These are phyloP conservation scores for Plasmodium coatneyi DNA, from an alignment of 169 alveolate species.

Conservation along the genomic window DNA sequence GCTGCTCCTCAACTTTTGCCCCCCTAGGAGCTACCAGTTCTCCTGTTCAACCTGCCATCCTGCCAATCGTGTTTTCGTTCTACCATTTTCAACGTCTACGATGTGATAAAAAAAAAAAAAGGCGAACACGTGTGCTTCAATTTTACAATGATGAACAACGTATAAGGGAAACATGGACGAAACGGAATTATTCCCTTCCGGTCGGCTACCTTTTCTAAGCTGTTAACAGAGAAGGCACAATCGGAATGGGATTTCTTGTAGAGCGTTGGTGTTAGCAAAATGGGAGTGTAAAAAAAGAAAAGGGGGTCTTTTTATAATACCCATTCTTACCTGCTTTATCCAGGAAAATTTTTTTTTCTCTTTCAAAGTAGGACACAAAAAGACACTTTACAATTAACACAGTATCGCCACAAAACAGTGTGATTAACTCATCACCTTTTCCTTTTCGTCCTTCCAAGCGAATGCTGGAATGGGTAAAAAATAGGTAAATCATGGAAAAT, in stretches of 20 bases:
- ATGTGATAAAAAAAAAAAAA: too few species aligned
- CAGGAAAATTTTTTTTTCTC: neutral
- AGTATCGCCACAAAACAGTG: neutral
- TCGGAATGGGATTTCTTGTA: neutral
- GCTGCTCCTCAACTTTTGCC: neutral
- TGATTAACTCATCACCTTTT: neutral
- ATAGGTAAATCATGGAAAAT: neutral
- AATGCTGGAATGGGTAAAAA: neutral
- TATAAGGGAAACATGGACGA: neutral
- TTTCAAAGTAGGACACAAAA: neutral
- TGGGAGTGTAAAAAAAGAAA: neutral
- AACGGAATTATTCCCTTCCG: neutral
- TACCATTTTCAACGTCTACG: neutral
- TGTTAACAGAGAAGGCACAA: neutral
- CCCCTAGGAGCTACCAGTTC: neutral
- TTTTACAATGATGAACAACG: neutral
- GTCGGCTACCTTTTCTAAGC: neutral
- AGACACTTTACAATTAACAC: neutral
- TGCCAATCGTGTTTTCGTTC: neutral
- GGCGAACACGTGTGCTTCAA: neutral
- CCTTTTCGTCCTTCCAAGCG: neutral
- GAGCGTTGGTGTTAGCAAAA: neutral
- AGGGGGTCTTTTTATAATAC: neutral
- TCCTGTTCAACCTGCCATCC: neutral
- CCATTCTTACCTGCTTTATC: neutral